These are phyloP conservation scores for Bodo saltans DNA, from an alignment of 78 protist genomes.

Conservation along the genomic window DNA sequence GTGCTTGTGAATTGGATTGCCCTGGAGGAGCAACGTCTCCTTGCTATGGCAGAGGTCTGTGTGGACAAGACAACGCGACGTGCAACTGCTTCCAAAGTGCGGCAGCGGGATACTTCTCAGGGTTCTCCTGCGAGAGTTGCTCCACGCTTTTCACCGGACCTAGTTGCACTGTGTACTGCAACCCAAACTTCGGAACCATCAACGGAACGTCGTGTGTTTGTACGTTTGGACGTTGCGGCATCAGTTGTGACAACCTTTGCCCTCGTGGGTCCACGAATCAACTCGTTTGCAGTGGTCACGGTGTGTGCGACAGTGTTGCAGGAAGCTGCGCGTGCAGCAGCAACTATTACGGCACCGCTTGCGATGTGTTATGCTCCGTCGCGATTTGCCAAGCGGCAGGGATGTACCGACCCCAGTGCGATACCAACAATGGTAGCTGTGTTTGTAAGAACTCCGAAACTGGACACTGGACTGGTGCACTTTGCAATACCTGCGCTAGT, in stretches of 20 bases:
- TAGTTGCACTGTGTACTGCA: not conserved
- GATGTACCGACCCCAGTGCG: too few species aligned
- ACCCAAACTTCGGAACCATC: too few species aligned
- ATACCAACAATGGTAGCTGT: constrained; percentile 2
- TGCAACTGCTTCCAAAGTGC: not conserved
- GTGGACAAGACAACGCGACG: not conserved
- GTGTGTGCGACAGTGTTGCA: constrained; percentile 19
- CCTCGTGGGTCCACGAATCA: too few species aligned
- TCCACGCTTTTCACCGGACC: not conserved
- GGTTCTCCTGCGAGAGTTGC: constrained; percentile 2
- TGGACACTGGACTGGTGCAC: constrained; percentile 6
- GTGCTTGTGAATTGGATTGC: too few species aligned
- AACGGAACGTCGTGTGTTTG: too few species aligned
- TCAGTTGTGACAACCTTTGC: not conserved
- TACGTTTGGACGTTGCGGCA: too few species aligned
- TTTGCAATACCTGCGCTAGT: constrained; percentile 1
- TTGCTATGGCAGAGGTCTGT: not conserved
- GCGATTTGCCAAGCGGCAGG: constrained; percentile 16
- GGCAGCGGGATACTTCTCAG: not conserved
- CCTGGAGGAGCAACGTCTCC: constrained; percentile 21
- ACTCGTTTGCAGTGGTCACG: constrained; percentile 9
- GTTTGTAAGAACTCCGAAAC: not conserved
- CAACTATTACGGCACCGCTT: not conserved
- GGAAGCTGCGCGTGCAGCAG: not conserved
- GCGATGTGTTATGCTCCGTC: not conserved